A percentile compares a stretch with the other conserved stretches of the same genome.
Evolutionary conservation across 352 stramenopile genomes (phyloP).

Genomic region (Phytophthora sansomeana): DNA sequence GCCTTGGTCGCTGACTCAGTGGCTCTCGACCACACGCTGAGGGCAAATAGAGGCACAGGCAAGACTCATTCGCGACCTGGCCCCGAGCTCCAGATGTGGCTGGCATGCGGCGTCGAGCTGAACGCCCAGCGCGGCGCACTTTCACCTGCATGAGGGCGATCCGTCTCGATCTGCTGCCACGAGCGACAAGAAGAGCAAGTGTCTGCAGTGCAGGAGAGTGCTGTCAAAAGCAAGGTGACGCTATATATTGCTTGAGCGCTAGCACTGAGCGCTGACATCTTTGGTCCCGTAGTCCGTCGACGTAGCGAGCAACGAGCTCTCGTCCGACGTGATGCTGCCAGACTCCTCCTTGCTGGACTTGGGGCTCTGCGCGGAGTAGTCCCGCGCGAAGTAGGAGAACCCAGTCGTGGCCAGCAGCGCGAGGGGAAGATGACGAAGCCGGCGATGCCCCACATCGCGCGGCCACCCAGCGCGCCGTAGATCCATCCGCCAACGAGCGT

Average conservation of each 20-base stretch:
- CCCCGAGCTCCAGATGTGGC: too few relatives aligned
- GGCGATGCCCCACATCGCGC: conserved; percentile 50
- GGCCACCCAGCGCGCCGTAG: conserved; percentile 43
- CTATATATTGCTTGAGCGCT: conserved; percentile 4
- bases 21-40: too few relatives aligned
- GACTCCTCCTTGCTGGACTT: conserved; percentile 26
- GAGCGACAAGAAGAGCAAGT: too few relatives aligned
- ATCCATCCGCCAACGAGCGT: conserved; percentile 51
- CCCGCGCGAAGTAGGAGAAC: conserved; percentile 42
- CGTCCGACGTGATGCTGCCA: conserved; percentile 40
- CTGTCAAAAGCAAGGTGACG: neutral
- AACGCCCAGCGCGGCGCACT: too few relatives aligned
- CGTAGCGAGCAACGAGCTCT: conserved; percentile 36
- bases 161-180: too few relatives aligned
- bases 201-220: neutral
- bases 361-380: conserved; percentile 36
- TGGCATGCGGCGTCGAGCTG: too few relatives aligned
- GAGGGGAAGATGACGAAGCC: conserved; percentile 44
- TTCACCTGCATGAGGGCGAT: too few relatives aligned
- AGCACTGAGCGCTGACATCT: conserved; percentile 29
- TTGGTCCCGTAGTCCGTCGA: conserved; percentile 35
- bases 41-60: neutral
- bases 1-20: neutral
- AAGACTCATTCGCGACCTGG: neutral
- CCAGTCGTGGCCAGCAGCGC: conserved; percentile 28